Conservation (phyloP, 2,329 filamentous ascomycete species). For the Trichothecium sympodiale region DNA sequence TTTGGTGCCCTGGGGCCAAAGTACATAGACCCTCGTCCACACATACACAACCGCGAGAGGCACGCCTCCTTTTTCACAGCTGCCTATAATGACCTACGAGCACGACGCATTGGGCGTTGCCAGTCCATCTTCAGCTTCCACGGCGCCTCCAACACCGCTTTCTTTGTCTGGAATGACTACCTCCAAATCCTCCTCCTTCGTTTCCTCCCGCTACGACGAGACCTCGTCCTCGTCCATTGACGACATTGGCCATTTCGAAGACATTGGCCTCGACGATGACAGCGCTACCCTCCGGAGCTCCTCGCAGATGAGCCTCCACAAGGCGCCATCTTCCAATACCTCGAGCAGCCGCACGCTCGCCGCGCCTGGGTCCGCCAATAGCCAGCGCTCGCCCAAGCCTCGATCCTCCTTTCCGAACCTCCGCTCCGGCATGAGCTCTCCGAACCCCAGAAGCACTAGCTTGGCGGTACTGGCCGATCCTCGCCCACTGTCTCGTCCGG, state of each 20-base stretch:
- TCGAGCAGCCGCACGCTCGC: slow-evolving; percentile 18
- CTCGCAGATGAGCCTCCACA: slow-evolving; percentile 30
- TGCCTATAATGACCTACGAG: slow-evolving; percentile 23
- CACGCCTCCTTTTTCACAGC: slow-evolving; percentile 4
- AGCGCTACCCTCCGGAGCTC: slow-evolving; percentile 37
- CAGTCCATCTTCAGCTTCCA: slow-evolving; percentile 3
- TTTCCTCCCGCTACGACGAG: slow-evolving; percentile 69
- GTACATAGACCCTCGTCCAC: no score
- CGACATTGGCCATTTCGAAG: slow-evolving; percentile 80
- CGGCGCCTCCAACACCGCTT: slow-evolving; percentile 19
- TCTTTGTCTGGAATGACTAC: slow-evolving; percentile 53
- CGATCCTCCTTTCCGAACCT: slow-evolving; percentile 35
- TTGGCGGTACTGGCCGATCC: slow-evolving; percentile 25
- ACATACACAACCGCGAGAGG: no score
- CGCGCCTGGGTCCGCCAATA: slow-evolving; percentile 6
- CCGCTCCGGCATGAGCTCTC: slow-evolving; percentile 30
- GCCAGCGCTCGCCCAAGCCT: slow-evolving; percentile 14
- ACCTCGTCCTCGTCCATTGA: slow-evolving; percentile 59
- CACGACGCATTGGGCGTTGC: slow-evolving; percentile 13
- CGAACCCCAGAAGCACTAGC: slow-evolving; percentile 41
- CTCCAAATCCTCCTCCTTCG: slow-evolving; percentile 82
- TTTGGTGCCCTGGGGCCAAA: no score
- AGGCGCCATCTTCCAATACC: slow-evolving; percentile 10
- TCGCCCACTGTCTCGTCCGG: slow-evolving; percentile 9
- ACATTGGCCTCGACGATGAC: slow-evolving; percentile 66